These are phyloP conservation scores for Beta lomatogona DNA, from an alignment of 179 eudicot genomes.

Conservation along the genomic window DNA sequence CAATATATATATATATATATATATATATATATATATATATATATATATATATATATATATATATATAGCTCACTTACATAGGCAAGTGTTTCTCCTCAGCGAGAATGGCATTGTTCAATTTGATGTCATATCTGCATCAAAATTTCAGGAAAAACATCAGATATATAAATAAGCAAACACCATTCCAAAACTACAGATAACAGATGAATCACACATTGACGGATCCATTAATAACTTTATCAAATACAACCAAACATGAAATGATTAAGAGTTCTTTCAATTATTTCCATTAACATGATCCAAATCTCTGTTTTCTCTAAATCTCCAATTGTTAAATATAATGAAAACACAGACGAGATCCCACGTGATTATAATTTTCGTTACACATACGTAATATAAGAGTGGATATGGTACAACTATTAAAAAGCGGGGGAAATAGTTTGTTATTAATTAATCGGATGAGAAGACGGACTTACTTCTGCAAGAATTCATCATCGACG, in stretches of 20 bases:
- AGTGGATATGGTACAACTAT: too few relatives aligned
- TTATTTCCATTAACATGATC: not conserved
- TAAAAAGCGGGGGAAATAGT: too few relatives aligned
- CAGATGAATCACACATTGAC: not conserved
- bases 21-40: not conserved
- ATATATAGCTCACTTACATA: conserved; percentile 53
- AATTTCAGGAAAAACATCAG: not conserved
- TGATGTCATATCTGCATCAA: conserved; percentile 60
- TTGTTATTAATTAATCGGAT: not conserved
- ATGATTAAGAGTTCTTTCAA: not conserved
- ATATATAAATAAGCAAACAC: not conserved
- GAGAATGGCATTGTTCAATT: conserved; percentile 84
- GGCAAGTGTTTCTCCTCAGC: conserved; percentile 93
- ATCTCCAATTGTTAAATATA: too few relatives aligned
- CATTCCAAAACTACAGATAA: not conserved
- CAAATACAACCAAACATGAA: not conserved
- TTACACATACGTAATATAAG: too few relatives aligned
- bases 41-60: too few relatives aligned
- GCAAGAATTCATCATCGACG: conserved; percentile 64
- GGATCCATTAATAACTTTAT: conserved; percentile 4
- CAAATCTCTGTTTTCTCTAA: too few relatives aligned
- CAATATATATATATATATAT: not conserved
- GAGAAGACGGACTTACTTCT: conserved; percentile 46
- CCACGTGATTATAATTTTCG: too few relatives aligned
- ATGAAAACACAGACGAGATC: too few relatives aligned